Conservation (phyloP, 352 stramenopile species). For the Globisporangium iwayamae region DNA sequence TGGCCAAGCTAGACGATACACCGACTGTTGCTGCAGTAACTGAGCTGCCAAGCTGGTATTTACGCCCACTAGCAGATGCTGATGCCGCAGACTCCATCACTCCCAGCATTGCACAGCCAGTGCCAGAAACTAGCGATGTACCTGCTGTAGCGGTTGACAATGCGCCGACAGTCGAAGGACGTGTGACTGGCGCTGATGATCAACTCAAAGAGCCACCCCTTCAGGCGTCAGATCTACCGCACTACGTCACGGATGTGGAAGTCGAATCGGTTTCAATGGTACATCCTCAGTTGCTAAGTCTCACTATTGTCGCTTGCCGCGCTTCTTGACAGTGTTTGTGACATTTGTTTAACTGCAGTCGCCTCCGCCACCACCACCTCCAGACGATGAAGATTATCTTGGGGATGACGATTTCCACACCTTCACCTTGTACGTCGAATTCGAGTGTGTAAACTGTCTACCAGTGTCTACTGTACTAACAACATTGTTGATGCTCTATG, state of each 20-base stretch:
- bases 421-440: slow-evolving; percentile 25
- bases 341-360: slow-evolving; percentile 17
- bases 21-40: background rate
- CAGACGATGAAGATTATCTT: slow-evolving; percentile 36
- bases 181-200: background rate
- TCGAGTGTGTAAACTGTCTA: too few relatives aligned
- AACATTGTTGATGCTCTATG: background rate
- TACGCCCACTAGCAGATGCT: slow-evolving; percentile 7
- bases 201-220: background rate
- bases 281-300: background rate
- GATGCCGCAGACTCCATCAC: background rate
- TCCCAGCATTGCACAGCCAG: background rate
- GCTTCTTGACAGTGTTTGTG: background rate
- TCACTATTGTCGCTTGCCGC: background rate
- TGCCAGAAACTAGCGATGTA: background rate
- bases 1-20: background rate
- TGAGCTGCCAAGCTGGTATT: slow-evolving; percentile 10
- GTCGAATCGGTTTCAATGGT: slow-evolving; percentile 5
- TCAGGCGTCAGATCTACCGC: background rate
- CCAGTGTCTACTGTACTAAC: too few relatives aligned
- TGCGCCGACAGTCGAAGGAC: background rate
- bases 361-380: slow-evolving; percentile 45
- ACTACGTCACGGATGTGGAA: background rate
- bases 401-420: slow-evolving; percentile 24
- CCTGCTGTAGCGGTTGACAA: background rate